Conservation (phyloP, 176 grass and related monocot genomes). For the Lolium multiflorum region DNA sequence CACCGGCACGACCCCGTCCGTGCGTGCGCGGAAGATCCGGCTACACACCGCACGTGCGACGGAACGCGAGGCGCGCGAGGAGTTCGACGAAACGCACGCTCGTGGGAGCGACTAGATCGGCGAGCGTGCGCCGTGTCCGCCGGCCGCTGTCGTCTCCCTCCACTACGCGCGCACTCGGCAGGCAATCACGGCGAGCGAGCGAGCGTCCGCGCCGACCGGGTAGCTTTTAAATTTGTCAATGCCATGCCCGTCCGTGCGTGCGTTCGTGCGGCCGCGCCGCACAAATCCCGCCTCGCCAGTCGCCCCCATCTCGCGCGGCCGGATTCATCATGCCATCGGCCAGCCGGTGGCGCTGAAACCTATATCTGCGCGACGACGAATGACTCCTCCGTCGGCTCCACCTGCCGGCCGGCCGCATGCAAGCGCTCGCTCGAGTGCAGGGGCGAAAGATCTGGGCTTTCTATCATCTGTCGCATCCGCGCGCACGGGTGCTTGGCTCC, state of each 20-base stretch:
- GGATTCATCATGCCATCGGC: background rate
- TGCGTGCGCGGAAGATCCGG: background rate
- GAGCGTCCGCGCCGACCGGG: background rate
- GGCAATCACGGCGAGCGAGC: too few relatives aligned
- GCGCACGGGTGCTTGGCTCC: background rate
- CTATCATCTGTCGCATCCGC: background rate
- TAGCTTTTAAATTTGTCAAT: background rate
- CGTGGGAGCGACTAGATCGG: background rate
- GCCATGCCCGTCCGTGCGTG: too few relatives aligned
- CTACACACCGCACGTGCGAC: background rate
- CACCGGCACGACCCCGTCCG: background rate
- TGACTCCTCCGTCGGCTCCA: background rate
- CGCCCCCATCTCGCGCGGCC: conserved; percentile 25
- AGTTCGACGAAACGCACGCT: background rate
- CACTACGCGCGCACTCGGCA: background rate
- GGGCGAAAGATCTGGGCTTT: background rate
- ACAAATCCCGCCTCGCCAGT: too few relatives aligned
- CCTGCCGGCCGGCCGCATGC: background rate
- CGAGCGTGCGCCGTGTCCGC: background rate
- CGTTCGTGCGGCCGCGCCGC: background rate
- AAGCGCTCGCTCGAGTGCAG: background rate
- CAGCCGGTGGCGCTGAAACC: conserved; percentile 7
- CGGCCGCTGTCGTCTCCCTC: background rate
- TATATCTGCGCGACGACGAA: background rate
- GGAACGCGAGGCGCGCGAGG: background rate